Evolutionary conservation across 257 asterid species (phyloP).

Genomic region (Nicotiana undulata): DNA sequence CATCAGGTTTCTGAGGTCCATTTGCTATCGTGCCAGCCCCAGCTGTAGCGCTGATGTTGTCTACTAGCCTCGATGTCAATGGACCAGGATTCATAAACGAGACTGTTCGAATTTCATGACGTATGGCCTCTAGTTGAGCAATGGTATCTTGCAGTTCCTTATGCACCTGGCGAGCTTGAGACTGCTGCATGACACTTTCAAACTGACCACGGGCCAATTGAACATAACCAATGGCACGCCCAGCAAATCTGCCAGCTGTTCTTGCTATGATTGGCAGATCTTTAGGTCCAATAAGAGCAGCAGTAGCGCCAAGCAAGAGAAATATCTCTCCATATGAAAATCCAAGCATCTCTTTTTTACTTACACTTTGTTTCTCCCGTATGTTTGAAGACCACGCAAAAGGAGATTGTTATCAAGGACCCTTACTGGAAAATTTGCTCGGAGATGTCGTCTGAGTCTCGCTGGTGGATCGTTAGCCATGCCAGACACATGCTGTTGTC

Average conservation of each 20-base stretch:
- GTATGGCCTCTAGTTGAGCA: slow-evolving; percentile 84
- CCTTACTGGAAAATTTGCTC: background rate
- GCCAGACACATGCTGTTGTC: background rate
- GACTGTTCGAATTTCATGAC: slow-evolving; percentile 63
- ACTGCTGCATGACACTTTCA: slow-evolving; percentile 71
- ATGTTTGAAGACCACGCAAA: background rate
- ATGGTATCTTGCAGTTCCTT: slow-evolving; percentile 85
- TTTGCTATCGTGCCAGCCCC: background rate
- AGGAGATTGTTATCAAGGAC: background rate
- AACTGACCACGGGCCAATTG: slow-evolving; percentile 88
- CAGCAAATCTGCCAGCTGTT: slow-evolving; percentile 77
- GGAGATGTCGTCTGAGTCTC: background rate
- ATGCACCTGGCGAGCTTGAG: slow-evolving; percentile 87
- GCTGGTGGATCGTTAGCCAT: background rate
- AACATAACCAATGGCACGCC: slow-evolving; percentile 78
- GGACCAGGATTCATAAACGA: slow-evolving; percentile 76
- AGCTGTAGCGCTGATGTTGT: slow-evolving; percentile 40
- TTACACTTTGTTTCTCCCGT: background rate
- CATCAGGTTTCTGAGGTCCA: slow-evolving; percentile 9
- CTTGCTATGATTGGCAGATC: slow-evolving; percentile 75
- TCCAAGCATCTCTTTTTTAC: slow-evolving; percentile 45
- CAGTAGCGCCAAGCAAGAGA: slow-evolving; percentile 73
- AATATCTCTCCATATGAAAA: slow-evolving; percentile 76
- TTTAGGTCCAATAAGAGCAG: slow-evolving; percentile 75
- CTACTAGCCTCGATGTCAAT: slow-evolving; percentile 57